These are phyloP conservation scores for Melocanna baccifera DNA, from an alignment of 176 grass and related monocot genomes.

Conservation along the genomic window DNA sequence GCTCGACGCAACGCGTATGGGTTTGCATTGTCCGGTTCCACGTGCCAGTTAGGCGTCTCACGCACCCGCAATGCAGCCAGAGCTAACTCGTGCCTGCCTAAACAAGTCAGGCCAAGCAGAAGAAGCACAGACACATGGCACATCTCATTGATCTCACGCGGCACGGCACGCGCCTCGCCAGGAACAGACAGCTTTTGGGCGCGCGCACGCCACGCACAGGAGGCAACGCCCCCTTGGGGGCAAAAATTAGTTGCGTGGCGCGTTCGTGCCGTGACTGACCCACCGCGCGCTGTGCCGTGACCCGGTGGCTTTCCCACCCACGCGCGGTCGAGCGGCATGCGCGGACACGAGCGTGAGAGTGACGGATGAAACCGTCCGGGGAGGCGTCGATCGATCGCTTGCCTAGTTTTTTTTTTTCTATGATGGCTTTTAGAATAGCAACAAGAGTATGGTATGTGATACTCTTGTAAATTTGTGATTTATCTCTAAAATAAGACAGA, in stretches of 20 bases:
- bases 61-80: not conserved
- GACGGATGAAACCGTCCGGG: not conserved
- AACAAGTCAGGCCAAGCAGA: not conserved
- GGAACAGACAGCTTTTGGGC: not conserved
- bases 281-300: too few species aligned
- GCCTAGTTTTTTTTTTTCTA: too few species aligned
- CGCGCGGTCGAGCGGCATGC: not conserved
- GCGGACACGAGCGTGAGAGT: not conserved
- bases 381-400: not conserved
- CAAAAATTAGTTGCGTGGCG: not conserved
- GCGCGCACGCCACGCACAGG: too few species aligned
- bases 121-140: not conserved
- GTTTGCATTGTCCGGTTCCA: too few species aligned
- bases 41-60: not conserved
- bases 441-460: too few species aligned
- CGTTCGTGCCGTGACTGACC: slow-evolving; percentile 14
- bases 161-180: not conserved
- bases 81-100: not conserved
- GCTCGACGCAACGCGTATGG: too few species aligned
- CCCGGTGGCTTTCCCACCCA: not conserved
- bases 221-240: not conserved
- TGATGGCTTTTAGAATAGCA: too few species aligned
- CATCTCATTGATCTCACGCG: not conserved
- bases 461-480: too few species aligned
- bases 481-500: too few species aligned